Evolutionary conservation across 495 filamentous ascomycete genomes (phyloP), one percentile per base, ranked within the genome.

Genomic region (Xylaria acuta): DNA sequence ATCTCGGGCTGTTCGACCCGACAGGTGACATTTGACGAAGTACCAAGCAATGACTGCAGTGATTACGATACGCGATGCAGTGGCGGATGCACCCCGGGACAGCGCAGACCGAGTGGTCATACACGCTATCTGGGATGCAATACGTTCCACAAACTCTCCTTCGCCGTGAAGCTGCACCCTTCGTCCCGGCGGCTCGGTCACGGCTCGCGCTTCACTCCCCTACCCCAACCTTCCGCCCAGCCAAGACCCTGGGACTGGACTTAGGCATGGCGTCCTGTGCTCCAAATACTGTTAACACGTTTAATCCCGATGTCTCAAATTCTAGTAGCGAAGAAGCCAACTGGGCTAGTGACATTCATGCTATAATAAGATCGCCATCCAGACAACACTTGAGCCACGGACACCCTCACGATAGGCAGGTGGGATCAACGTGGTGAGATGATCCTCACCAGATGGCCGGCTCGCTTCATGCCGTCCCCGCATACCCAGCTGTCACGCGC

Each of bases 391-490:
- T 38, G 43, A 40, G 45, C 32, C 43, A 66, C 30, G 45, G 45
- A 8, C 18, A 36, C 45, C 30, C 16, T 63, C 68, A 30, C 58
- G 68, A 70, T 70, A 70, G 68, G 68, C 43, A 63, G 30, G 58
- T 51, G 25, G 56, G 56, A 59, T 69, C 22, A 25, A 51, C 34
- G 32, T 59, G 27, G 67, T 36, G 56, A 60, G 67, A 59, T 60
- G 54, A 49, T 53, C 58, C 68, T 63, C 58, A 12, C 27, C 20
- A 59, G 16, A 43, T 70, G 58, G 68, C 43, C 64, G 53, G 38
- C 68, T 64, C 68, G 68, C 41, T 70, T 70, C 56, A 41, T 36
- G 22, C 43, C 58, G 56, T 59, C 68, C 68, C 68, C 68, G 68
- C 68, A 70, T 51, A 49, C n/a, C 41, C 8, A 53, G 6, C 58